These are phyloP conservation scores for Fusarium transvaalense DNA, from an alignment of 2,329 filamentous ascomycete genomes.

Conservation along the genomic window DNA sequence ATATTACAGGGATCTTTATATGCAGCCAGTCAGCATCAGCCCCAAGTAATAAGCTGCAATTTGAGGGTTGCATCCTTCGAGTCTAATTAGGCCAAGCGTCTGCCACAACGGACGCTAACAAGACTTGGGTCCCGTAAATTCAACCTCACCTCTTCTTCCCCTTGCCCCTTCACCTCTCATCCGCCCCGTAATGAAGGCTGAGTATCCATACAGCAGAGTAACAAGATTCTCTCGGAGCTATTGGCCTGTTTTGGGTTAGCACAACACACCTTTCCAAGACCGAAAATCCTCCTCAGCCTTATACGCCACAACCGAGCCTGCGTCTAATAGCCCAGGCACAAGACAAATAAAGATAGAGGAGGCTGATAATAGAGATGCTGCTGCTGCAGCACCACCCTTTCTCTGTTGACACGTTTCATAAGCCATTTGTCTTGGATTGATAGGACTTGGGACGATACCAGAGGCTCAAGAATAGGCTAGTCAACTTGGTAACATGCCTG, in stretches of 20 bases:
- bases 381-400: not conserved
- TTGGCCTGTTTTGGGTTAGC: conserved; percentile 18
- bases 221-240: conserved; percentile 6
- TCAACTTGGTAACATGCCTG: not conserved
- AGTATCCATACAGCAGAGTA: no score
- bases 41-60: conserved; percentile 34
- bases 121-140: conserved; percentile 3
- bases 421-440: conserved; percentile 6
- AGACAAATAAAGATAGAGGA: not conserved
- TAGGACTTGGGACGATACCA: conserved; percentile 1
- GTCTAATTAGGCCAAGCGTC: not conserved
- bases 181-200: conserved; percentile 18
- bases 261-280: not conserved
- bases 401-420: conserved; percentile 30
- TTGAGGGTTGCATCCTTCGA: conserved; percentile 21
- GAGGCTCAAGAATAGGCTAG: not conserved
- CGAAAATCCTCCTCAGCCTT: conserved; percentile 27
- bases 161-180: not conserved
- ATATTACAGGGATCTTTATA: conserved; percentile 12
- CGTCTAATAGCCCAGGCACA: conserved; percentile 1
- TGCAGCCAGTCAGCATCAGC: conserved; percentile 36
- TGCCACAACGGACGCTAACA: conserved; percentile 26
- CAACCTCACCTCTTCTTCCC: conserved; percentile 22
- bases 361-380: not conserved
- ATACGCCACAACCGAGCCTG: conserved; percentile 9